phyloP scores from a whole-genome alignment of 306 rosid species.

The Sophora flavescens region DNA sequence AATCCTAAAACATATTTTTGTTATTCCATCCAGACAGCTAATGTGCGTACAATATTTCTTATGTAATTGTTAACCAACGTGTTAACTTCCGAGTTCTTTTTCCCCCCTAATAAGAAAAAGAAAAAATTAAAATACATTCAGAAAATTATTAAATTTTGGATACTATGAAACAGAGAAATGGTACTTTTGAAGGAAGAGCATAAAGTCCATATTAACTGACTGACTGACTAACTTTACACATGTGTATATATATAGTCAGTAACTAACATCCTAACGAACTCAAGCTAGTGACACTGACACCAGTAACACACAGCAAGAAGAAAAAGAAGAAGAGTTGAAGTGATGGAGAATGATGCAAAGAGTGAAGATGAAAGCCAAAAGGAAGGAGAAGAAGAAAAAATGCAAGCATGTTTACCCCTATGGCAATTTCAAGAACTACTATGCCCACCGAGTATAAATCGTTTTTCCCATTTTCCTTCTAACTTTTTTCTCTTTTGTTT shows the following conservation, averaged over 20 bases:
- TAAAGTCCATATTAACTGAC: neutral
- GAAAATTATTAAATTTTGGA: too few species aligned
- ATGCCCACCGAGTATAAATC: constrained; percentile 64
- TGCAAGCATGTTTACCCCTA: constrained; percentile 39
- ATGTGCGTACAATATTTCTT: too few species aligned
- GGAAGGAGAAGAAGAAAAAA: too few species aligned
- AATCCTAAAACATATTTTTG: too few species aligned
- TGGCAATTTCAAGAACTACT: constrained; percentile 71
- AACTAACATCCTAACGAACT: neutral
- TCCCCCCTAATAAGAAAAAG: too few species aligned
- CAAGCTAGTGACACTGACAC: neutral
- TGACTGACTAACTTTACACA: neutral
- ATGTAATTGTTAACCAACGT: too few species aligned
- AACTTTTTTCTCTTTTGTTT: neutral
- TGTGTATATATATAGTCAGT: neutral
- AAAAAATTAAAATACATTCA: too few species aligned
- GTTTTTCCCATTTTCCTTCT: neutral
- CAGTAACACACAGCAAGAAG: too few species aligned
- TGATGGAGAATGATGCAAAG: constrained; percentile 17
- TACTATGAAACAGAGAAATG: neutral
- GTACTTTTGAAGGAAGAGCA: too few species aligned
- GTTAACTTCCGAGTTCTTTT: too few species aligned
- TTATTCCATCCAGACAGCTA: too few species aligned
- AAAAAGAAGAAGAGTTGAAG: constrained; percentile 6
- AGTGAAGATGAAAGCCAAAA: neutral